phyloP scores from a whole-genome alignment of 2,329 filamentous ascomycete species.

The Dothideomycetes sp. region DNA sequence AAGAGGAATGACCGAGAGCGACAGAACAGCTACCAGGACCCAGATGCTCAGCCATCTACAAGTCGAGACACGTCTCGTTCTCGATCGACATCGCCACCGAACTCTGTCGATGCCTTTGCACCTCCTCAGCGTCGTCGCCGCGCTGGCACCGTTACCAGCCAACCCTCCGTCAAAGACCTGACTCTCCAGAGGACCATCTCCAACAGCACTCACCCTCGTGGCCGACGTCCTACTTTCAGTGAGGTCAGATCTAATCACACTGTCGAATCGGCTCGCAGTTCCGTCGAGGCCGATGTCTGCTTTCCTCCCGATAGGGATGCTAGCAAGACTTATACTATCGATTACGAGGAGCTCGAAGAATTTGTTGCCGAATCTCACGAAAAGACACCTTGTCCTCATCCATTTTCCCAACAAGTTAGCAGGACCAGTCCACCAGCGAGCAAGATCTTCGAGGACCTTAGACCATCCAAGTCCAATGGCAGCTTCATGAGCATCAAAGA shows the following conservation, averaged over 20 bases:
- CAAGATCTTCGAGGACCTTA: slow-evolving; percentile 52
- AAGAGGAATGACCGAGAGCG: slow-evolving; percentile 17
- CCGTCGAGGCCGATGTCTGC: slow-evolving; percentile 78
- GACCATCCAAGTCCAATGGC: slow-evolving; percentile 21
- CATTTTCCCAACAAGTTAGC: slow-evolving; percentile 22
- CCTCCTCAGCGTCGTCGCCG: slow-evolving; percentile 78
- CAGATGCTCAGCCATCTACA: not conserved
- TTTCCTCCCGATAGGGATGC: slow-evolving; percentile 64
- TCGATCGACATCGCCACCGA: slow-evolving; percentile 69
- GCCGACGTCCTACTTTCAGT: slow-evolving; percentile 40
- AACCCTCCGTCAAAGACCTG: slow-evolving; percentile 43
- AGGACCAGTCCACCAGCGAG: slow-evolving; percentile 11
- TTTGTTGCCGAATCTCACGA: slow-evolving; percentile 58
- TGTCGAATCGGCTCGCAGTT: slow-evolving; percentile 48
- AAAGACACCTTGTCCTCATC: slow-evolving; percentile 34
- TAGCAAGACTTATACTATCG: slow-evolving; percentile 71
- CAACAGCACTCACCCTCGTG: slow-evolving; percentile 50
- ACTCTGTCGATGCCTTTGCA: slow-evolving; percentile 95
- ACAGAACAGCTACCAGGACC: slow-evolving; percentile 1
- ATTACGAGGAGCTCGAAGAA: slow-evolving; percentile 88
- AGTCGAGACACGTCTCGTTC: slow-evolving; percentile 30
- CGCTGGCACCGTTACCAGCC: slow-evolving; percentile 53
- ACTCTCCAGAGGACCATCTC: slow-evolving; percentile 63
- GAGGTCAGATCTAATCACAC: slow-evolving; percentile 47
- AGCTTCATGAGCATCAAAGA: not conserved